phyloP scores from a whole-genome alignment of 2,329 filamentous ascomycete genomes.

The Xylariales sp. region DNA sequence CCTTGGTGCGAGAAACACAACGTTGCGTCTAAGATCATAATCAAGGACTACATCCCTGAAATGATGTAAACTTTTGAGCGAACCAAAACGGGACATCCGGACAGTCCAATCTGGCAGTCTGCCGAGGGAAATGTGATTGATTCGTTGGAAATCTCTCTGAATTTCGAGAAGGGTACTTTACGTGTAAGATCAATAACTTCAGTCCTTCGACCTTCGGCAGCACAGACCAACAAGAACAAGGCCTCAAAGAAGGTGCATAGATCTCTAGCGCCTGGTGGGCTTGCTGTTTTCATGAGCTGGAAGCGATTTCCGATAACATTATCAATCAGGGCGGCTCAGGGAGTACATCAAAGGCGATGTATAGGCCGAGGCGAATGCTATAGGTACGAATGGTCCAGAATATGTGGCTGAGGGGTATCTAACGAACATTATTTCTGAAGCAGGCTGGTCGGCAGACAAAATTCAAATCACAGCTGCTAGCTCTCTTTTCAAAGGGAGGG shows the following conservation, averaged over 20 bases:
- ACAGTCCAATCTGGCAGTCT: constrained; percentile 1
- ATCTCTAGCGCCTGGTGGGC: constrained; percentile 23
- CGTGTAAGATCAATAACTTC: constrained; percentile 26
- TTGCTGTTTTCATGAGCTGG: constrained; percentile 21
- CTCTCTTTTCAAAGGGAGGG: constrained; percentile 11
- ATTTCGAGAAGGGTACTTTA: constrained; percentile 14
- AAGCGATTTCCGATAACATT: constrained; percentile 19
- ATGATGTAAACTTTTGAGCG: constrained; percentile 14
- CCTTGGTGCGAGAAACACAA: constrained; percentile 14
- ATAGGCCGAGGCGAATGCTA: constrained; percentile 22
- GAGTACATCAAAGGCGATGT: constrained; percentile 3
- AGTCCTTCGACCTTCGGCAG: constrained; percentile 25
- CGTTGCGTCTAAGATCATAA: constrained; percentile 11
- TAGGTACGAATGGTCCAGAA: constrained; percentile 21
- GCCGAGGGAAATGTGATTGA: constrained; percentile 13
- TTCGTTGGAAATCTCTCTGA: constrained; percentile 16
- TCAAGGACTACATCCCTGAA: constrained; percentile 17
- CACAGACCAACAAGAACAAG: constrained; percentile 13
- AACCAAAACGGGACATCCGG: background rate
- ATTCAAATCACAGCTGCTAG: background rate
- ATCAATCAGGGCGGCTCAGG: constrained; percentile 24
- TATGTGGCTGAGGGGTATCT: constrained; percentile 21
- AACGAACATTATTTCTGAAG: constrained; percentile 15
- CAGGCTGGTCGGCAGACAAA: constrained; percentile 12
- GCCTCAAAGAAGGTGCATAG: constrained; percentile 24